Base-by-base conservation (phyloP, 176 grass and related monocot genomes). In the Rhynchospora pubera region DNA sequence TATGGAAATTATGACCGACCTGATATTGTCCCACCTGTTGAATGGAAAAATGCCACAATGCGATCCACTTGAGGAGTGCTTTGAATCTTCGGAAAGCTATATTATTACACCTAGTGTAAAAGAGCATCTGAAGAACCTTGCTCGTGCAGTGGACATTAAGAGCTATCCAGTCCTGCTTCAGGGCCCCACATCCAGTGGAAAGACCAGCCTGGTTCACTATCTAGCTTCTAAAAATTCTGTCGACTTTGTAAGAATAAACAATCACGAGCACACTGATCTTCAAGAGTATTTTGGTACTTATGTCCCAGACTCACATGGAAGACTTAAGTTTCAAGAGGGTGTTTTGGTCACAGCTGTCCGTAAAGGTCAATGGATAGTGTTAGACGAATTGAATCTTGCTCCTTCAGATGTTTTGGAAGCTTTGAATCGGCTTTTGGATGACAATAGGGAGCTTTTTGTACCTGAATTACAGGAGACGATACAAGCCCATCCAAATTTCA, bases 191-290 rank as follows among this genome's bases (percentile, higher is more conserved):
- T 97, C 94, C 74, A 97, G 94, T 56, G 94, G 94, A 6, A 97
- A 97, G 86, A 97, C 94, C 86, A 97, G 94, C 70, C 87, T 97
- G 60, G 90, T 97, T 50, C 87, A 88, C 73, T 89, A 86, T 79
- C 92, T 97, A 85, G 91, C 94, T 91, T 86, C 87, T 28, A 28
- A 28, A 28, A 28, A 28, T 28, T 28, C 26, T 28, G 26, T 28
- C 26, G 26, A 28, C 26, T 28, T 28, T 28, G 26, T 28, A 28
- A 28, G 26, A 28, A 97, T 97, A 85, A 97, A 97, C 88, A 97
- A 97, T 79, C 94, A 97, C 32, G 94, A 97, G 85, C 94, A 97
- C 80, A 97, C 94, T 57, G 94, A 97, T 91, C 84, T 97, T n/a
- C 94, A 97, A 89, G 94, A 97, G 65, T 97, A 97, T 85, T 91